Conservation (phyloP, 768 basidiomycete species). For the Auricularia sp. region DNA sequence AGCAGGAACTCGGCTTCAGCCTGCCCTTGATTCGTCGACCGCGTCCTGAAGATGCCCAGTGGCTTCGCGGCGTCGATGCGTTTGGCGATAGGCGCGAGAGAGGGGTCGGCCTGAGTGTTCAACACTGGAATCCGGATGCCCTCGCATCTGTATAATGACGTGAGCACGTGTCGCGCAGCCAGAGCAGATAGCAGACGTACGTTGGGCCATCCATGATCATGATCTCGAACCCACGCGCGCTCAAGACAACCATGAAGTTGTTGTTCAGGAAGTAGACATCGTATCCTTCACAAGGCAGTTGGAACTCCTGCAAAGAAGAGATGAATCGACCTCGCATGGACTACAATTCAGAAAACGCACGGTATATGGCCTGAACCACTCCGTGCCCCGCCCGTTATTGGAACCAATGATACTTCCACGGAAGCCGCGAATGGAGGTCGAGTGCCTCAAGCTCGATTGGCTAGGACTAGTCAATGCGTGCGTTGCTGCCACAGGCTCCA, state of each 20-base stretch:
- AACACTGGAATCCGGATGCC: constrained; percentile 23
- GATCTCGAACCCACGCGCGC: constrained; percentile 31
- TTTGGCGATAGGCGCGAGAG: constrained; percentile 19
- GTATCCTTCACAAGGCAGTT: constrained; percentile 25
- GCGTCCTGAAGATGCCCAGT: constrained; percentile 29
- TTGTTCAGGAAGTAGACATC: constrained; percentile 27
- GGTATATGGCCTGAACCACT: constrained; percentile 33
- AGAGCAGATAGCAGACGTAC: background rate
- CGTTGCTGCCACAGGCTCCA: constrained; percentile 28
- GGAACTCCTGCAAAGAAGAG: constrained; percentile 16
- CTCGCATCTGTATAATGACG: constrained; percentile 7
- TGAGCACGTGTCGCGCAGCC: constrained; percentile 8
- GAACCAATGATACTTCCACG: constrained; percentile 14
- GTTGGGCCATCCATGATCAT: constrained; percentile 25
- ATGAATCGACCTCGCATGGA: background rate
- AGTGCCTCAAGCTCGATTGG: constrained; percentile 7
- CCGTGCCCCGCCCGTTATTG: constrained; percentile 7
- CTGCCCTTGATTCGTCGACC: background rate
- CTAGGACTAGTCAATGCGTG: constrained; percentile 9
- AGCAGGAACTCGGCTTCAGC: constrained; percentile 32
- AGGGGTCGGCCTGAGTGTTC: constrained; percentile 18
- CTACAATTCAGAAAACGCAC: constrained; percentile 4
- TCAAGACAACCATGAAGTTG: constrained; percentile 29
- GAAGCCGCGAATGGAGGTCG: constrained; percentile 8
- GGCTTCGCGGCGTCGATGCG: constrained; percentile 26